These are phyloP conservation scores for Pichia cephalocereana DNA, from an alignment of 805 yeast genomes.

Conservation along the genomic window DNA sequence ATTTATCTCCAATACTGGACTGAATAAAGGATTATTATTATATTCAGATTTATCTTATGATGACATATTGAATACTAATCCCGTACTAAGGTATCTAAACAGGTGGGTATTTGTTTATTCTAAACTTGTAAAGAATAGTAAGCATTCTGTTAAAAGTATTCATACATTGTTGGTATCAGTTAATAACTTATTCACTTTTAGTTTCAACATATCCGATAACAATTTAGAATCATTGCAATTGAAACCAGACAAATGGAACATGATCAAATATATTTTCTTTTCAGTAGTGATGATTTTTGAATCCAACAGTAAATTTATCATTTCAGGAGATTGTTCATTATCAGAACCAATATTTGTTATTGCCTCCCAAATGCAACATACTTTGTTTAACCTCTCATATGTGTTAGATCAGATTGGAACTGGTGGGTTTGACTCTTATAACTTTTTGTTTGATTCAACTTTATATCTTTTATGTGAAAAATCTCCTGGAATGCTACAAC, in stretches of 20 bases:
- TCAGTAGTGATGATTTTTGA: constrained; percentile 42
- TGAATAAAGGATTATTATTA: constrained; percentile 14
- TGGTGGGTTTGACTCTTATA: constrained; percentile 57
- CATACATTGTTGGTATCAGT: constrained; percentile 14
- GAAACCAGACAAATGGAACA: constrained; percentile 16
- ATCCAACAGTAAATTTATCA: constrained; percentile 25
- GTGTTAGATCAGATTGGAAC: constrained; percentile 46
- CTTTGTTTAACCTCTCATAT: constrained; percentile 37
- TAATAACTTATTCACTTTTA: background rate
- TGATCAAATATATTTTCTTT: constrained; percentile 31
- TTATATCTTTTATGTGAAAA: constrained; percentile 15
- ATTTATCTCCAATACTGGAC: constrained; percentile 12
- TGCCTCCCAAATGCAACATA: constrained; percentile 19
- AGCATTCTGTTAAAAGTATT: constrained; percentile 22
- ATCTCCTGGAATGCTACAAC: constrained; percentile 20
- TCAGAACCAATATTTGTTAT: background rate
- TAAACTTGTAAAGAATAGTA: constrained; percentile 1
- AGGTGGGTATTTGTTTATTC: constrained; percentile 34
- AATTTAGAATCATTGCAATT: background rate
- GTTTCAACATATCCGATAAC: constrained; percentile 1
- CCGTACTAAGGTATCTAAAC: constrained; percentile 41
- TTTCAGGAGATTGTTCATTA: constrained; percentile 21
- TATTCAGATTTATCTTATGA: background rate
- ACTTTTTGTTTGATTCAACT: constrained; percentile 42
- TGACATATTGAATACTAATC: constrained; percentile 16